These are phyloP conservation scores for Septoria linicola DNA, from an alignment of 2,329 filamentous ascomycete species.

Conservation along the genomic window DNA sequence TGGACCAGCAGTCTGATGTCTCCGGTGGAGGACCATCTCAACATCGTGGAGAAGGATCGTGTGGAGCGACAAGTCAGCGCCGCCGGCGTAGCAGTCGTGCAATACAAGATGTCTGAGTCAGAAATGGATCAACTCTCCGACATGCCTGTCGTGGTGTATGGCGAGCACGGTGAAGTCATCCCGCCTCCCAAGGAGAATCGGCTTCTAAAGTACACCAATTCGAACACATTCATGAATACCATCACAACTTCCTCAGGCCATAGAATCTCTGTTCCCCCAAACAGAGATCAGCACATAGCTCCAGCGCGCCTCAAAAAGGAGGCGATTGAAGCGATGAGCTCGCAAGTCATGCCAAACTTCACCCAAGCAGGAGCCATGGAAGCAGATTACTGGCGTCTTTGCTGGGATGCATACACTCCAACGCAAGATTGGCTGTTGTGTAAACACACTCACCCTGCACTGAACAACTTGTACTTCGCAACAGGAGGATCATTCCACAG, in stretches of 20 bases:
- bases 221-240: constrained; percentile 56
- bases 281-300: constrained; percentile 18
- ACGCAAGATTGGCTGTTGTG: constrained; percentile 63
- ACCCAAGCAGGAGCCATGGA: constrained; percentile 26
- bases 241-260: constrained; percentile 49
- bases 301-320: constrained; percentile 21
- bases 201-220: constrained; percentile 62
- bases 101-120: constrained; percentile 53
- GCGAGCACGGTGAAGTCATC: constrained; percentile 49
- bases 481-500: constrained; percentile 64
- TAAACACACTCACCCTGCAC: constrained; percentile 48
- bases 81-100: constrained; percentile 60
- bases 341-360: constrained; percentile 39
- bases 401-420: constrained; percentile 62
- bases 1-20: constrained; percentile 57
- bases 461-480: constrained; percentile 58
- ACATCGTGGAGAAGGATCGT: constrained; percentile 47
- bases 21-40: constrained; percentile 47
- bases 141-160: constrained; percentile 56
- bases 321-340: constrained; percentile 15
- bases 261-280: constrained; percentile 53
- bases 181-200: constrained; percentile 50
- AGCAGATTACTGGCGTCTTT: constrained; percentile 47
- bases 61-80: constrained; percentile 56
- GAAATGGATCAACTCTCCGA: constrained; percentile 50